These are phyloP conservation scores for Cryptococcus hybrid DNA, from an alignment of 1,284 basidiomycete species.

Conservation along the genomic window DNA sequence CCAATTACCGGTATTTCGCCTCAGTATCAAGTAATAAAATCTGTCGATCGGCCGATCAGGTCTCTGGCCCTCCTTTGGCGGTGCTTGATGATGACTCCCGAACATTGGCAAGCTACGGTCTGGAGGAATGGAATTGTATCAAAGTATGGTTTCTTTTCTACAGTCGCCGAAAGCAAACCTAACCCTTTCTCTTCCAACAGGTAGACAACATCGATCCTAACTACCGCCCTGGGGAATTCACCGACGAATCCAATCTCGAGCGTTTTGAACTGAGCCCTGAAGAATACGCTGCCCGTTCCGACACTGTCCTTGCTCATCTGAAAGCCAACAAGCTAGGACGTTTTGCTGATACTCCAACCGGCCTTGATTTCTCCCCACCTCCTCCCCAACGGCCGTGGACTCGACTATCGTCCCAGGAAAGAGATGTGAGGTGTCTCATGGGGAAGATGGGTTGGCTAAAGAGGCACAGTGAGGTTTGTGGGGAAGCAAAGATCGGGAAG, in stretches of 20 bases:
- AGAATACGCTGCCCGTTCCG: constrained; percentile 78
- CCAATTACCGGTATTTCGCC: constrained; percentile 85
- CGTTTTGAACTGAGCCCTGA: constrained; percentile 87
- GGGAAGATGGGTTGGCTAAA: constrained; percentile 63
- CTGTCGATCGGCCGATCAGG: constrained; percentile 59
- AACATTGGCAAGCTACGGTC: constrained; percentile 69
- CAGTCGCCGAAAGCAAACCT: not conserved
- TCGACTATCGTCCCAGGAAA: constrained; percentile 56
- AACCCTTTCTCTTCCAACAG: constrained; percentile 49
- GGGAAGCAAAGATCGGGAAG: constrained; percentile 71
- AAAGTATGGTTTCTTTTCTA: constrained; percentile 58
- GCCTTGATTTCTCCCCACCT: constrained; percentile 25
- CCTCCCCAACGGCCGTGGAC: constrained; percentile 16
- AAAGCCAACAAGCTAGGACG: constrained; percentile 84
- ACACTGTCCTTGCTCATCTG: constrained; percentile 88
- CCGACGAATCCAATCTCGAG: constrained; percentile 80
- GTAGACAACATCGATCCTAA: constrained; percentile 76
- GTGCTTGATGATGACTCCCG: constrained; percentile 64
- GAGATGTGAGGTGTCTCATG: constrained; percentile 68
- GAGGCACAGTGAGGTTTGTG: constrained; percentile 81
- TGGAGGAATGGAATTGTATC: constrained; percentile 56
- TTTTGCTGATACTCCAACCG: constrained; percentile 59
- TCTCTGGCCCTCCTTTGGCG: constrained; percentile 52
- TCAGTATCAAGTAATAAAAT: constrained; percentile 66
- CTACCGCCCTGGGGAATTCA: constrained; percentile 57